Base-by-base conservation (phyloP, 2,329 filamentous ascomycete species). In the Botryotinia narcissicola region DNA sequence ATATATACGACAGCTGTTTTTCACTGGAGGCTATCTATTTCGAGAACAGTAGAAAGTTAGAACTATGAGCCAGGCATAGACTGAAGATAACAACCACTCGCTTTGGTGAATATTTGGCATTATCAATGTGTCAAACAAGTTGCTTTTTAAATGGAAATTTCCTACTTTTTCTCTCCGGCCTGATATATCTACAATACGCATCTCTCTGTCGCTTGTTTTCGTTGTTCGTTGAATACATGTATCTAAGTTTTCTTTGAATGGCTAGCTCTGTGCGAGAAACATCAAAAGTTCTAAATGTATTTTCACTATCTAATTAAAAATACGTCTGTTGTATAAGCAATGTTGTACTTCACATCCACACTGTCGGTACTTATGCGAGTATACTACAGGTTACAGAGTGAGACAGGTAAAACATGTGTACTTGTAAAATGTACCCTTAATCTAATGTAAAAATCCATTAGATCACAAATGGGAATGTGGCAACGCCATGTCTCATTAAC, bases 31-130 rank as follows among this genome's bases (percentile, higher is more conserved):
- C 10, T 40, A 44, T 18, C 46, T 71, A 32, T 71, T 51, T 32
- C 85, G 22, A 44, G 59, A 61, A 16, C 20, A 44, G 20, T 42
- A 37, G 16, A 44, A 44, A 35, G 32, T 9, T 35, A 22, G 12
- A 61, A 70, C 20, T 22, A 4, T 25, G n/a, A 46, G 44, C 40
- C 14, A 44, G 12, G 51, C 8, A 46, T 61, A 70, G 40, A 61
- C 16, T 42, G 46, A 46, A 14, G 22, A 57, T 32, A 40, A 29
- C 51, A 40, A 14, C 35, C 18, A 68, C 7, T 10, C 25, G 12
- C 35, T 68, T 40, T 22, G 46, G 25, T 54, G 5, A 32, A 57
- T 9, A 2, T 9, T 42, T 57, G 18, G 20, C 18, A 22, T 16
- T 40, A 3, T 42, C 10, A 18, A 69, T 32, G 22, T 32, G 66